A percentile compares a stretch with the other conserved stretches of the same genome.
These are phyloP conservation scores for Pseudozyma flocculosa DNA, from an alignment of 1,284 basidiomycete species.

Conservation along the genomic window DNA sequence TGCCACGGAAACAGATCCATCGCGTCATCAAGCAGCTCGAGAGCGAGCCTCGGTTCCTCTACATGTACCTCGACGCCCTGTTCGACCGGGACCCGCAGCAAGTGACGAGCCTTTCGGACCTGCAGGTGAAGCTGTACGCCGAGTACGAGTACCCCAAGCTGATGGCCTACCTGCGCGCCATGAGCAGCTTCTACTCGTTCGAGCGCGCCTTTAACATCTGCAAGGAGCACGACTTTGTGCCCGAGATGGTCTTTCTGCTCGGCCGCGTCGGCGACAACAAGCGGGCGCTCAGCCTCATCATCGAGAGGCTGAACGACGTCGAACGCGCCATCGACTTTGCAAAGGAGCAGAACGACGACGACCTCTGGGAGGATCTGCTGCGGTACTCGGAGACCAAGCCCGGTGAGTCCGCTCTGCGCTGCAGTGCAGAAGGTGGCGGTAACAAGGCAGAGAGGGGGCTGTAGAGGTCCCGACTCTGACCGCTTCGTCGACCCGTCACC, in stretches of 20 bases:
- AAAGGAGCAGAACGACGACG: constrained; percentile 93
- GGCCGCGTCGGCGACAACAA: constrained; percentile 98
- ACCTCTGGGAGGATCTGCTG: constrained; percentile 95
- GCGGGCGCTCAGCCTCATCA: constrained; percentile 88
- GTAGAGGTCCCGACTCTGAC: not conserved
- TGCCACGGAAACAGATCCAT: constrained; percentile 65
- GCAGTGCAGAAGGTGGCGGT: too few relatives aligned
- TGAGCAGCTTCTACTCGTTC: constrained; percentile 84
- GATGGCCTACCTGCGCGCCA: constrained; percentile 83
- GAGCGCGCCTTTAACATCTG: constrained; percentile 91
- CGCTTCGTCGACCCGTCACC: too few relatives aligned
- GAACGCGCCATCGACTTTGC: constrained; percentile 95
- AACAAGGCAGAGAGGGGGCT: not conserved
- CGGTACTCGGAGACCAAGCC: constrained; percentile 91
- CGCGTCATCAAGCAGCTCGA: constrained; percentile 86
- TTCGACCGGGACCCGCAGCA: constrained; percentile 82
- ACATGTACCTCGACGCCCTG: constrained; percentile 88
- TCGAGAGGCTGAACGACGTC: constrained; percentile 90
- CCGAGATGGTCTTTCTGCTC: constrained; percentile 95
- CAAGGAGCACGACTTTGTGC: constrained; percentile 79
- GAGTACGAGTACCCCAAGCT: constrained; percentile 77
- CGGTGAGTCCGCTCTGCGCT: constrained; percentile 60
- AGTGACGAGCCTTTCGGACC: constrained; percentile 77
- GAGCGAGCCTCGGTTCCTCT: constrained; percentile 76
- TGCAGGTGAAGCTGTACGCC: constrained; percentile 85